A percentile compares a stretch with the other conserved stretches of the same genome.
Conservation (phyloP, 2,329 filamentous ascomycete species). For the Daldinia sp. region DNA sequence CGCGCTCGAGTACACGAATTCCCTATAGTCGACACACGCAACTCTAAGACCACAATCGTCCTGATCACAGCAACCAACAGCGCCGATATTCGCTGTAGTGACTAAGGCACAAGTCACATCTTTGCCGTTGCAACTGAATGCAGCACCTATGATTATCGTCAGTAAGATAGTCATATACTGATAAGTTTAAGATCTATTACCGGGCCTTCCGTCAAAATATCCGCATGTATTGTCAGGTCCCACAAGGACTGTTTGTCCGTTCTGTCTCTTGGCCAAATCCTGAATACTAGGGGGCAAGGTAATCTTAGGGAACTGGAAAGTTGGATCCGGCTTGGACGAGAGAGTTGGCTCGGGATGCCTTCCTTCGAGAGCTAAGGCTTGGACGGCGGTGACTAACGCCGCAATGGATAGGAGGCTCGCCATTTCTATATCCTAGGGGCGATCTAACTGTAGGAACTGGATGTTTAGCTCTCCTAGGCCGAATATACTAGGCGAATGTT, state of each 20-base stretch:
- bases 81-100: constrained; percentile 52
- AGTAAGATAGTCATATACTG: constrained; percentile 8
- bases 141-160: constrained; percentile 50
- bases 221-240: constrained; percentile 65
- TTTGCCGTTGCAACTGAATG: constrained; percentile 55
- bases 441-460: constrained; percentile 2
- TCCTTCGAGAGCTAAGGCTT: constrained; percentile 53
- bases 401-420: constrained; percentile 47
- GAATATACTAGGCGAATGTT: constrained; percentile 22
- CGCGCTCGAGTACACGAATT: constrained; percentile 52
- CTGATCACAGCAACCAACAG: constrained; percentile 58
- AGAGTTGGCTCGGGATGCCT: constrained; percentile 53
- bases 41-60: constrained; percentile 53
- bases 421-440: constrained; percentile 39
- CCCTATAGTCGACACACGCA: constrained; percentile 56
- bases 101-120: constrained; percentile 57
- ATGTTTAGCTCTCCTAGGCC: constrained; percentile 22
- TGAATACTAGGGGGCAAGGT: constrained; percentile 56
- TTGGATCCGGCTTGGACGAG: constrained; percentile 50
- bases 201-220: constrained; percentile 58
- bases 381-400: constrained; percentile 52
- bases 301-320: constrained; percentile 57
- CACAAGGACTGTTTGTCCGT: constrained; percentile 56
- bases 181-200: constrained; percentile 44
- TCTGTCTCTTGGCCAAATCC: constrained; percentile 52